A percentile compares a stretch with the other conserved stretches of the same genome.
Evolutionary conservation across 2,329 filamentous ascomycete genomes (phyloP).

Genomic region (Aureobasidium melanogenum): DNA sequence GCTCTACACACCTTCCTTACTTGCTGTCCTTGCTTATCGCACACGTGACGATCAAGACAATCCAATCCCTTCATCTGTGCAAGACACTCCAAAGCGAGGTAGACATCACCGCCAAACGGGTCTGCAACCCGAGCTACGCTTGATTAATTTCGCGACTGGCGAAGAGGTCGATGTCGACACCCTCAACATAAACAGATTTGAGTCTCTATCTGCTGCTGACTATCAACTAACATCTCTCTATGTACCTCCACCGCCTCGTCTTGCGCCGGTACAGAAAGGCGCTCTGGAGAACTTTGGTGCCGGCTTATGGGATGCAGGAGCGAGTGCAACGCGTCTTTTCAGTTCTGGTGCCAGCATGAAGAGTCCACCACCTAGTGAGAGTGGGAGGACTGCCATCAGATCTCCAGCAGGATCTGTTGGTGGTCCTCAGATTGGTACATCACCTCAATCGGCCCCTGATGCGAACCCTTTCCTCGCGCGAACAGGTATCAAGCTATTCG

Average conservation of each 20-base stretch:
- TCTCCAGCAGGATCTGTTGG: constrained; percentile 27
- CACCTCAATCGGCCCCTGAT: constrained; percentile 16
- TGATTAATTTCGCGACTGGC: constrained; percentile 79
- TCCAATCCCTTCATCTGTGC: constrained; percentile 40
- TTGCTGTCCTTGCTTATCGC: constrained; percentile 87
- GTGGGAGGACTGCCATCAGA: constrained; percentile 25
- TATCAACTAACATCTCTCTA: constrained; percentile 85
- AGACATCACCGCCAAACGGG: constrained; percentile 67
- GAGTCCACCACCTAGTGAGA: constrained; percentile 34
- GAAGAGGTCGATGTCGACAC: constrained; percentile 81
- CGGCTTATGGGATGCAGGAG: constrained; percentile 72
- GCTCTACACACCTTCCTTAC: constrained; percentile 83
- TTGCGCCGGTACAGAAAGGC: constrained; percentile 57
- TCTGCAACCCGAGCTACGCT: constrained; percentile 74
- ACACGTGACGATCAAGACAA: constrained; percentile 63
- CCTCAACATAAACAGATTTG: constrained; percentile 75
- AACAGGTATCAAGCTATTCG: constrained; percentile 71
- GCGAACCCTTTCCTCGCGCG: constrained; percentile 42
- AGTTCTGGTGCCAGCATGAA: constrained; percentile 72
- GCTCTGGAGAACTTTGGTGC: constrained; percentile 66
- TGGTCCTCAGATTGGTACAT: neutral
- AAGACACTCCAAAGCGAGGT: constrained; percentile 54
- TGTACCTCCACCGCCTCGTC: constrained; percentile 56
- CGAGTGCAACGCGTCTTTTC: constrained; percentile 80
- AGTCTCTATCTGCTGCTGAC: constrained; percentile 76